phyloP scores from a whole-genome alignment of 1,284 basidiomycete genomes.

The Ceratorhiza oryzae-sativae region DNA sequence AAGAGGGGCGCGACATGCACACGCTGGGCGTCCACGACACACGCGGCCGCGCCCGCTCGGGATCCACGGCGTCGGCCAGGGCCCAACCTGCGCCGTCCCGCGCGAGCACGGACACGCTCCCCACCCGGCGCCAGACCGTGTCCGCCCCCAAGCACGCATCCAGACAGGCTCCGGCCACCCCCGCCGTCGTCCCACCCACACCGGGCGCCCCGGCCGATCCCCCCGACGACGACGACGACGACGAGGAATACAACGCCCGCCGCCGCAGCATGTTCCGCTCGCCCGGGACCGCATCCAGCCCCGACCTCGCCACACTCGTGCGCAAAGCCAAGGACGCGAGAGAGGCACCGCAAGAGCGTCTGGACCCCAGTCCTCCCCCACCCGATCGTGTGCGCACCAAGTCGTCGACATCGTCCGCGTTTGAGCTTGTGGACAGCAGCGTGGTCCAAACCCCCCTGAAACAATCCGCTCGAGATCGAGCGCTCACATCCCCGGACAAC shows the following conservation, averaged over 20 bases:
- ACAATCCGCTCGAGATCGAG: constrained; percentile 12
- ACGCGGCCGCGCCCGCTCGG: constrained; percentile 45
- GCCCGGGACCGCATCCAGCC: constrained; percentile 85
- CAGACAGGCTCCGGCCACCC: constrained; percentile 39
- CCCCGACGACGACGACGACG: constrained; percentile 56
- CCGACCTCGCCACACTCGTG: constrained; percentile 83
- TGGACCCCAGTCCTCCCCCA: constrained; percentile 47
- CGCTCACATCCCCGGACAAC: constrained; percentile 23
- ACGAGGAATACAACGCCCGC: constrained; percentile 63
- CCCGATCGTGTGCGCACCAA: constrained; percentile 50
- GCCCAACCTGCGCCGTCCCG: constrained; percentile 50
- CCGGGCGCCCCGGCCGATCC: constrained; percentile 50
- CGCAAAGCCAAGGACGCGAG: constrained; percentile 78
- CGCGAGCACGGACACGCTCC: constrained; percentile 52
- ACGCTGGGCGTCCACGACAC: constrained; percentile 62
- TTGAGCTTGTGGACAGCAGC: constrained; percentile 28
- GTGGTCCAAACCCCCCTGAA: constrained; percentile 24
- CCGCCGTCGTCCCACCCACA: constrained; percentile 64
- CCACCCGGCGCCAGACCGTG: constrained; percentile 24
- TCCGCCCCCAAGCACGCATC: constrained; percentile 18
- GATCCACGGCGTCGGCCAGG: constrained; percentile 44
- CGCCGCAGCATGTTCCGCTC: constrained; percentile 85
- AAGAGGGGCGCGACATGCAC: constrained; percentile 71
- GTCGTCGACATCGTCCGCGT: constrained; percentile 51
- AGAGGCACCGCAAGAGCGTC: constrained; percentile 41